Conservation (phyloP, 2,329 filamentous ascomycete genomes). For the Aspergillus calidoustus region DNA sequence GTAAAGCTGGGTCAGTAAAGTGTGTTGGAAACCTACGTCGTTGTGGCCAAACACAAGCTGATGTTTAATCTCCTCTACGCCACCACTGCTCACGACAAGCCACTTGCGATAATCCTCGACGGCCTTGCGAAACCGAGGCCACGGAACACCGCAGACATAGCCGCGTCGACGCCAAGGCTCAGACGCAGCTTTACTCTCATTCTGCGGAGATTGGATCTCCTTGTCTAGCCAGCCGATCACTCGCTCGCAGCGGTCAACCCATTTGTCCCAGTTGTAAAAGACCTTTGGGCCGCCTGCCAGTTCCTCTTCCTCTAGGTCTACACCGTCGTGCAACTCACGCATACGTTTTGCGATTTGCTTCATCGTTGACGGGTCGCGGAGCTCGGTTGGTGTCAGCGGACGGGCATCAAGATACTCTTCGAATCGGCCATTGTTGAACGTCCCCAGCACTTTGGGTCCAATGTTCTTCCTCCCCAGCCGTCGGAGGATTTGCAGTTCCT, state of each 20-base stretch:
- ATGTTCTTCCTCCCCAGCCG: slow-evolving; percentile 91
- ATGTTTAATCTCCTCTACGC: slow-evolving; percentile 67
- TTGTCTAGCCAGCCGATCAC: slow-evolving; percentile 59
- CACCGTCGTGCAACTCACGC: slow-evolving; percentile 91
- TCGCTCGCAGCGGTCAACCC: slow-evolving; percentile 68
- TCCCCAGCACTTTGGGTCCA: slow-evolving; percentile 86
- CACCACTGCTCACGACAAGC: slow-evolving; percentile 74
- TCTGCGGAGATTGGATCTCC: slow-evolving; percentile 59
- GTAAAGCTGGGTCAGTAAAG: slow-evolving; percentile 26
- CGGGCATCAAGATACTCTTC: slow-evolving; percentile 91
- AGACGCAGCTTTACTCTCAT: slow-evolving; percentile 45
- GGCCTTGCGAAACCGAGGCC: slow-evolving; percentile 74
- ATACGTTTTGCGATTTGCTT: slow-evolving; percentile 96
- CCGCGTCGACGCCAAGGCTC: slow-evolving; percentile 71
- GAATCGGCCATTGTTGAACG: slow-evolving; percentile 92
- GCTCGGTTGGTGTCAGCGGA: slow-evolving; percentile 74
- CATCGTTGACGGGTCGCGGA: slow-evolving; percentile 81
- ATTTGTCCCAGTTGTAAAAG: slow-evolving; percentile 94
- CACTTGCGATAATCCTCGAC: slow-evolving; percentile 78
- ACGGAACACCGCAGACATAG: slow-evolving; percentile 81
- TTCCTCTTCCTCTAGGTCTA: slow-evolving; percentile 82
- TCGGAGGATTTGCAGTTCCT: slow-evolving; percentile 82
- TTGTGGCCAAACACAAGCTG: slow-evolving; percentile 95
- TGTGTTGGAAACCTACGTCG: slow-evolving; percentile 66
- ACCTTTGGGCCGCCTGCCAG: slow-evolving; percentile 78